phyloP scores from a whole-genome alignment of 2,329 filamentous ascomycete genomes.

The Chrysosphaeria jannelii region DNA sequence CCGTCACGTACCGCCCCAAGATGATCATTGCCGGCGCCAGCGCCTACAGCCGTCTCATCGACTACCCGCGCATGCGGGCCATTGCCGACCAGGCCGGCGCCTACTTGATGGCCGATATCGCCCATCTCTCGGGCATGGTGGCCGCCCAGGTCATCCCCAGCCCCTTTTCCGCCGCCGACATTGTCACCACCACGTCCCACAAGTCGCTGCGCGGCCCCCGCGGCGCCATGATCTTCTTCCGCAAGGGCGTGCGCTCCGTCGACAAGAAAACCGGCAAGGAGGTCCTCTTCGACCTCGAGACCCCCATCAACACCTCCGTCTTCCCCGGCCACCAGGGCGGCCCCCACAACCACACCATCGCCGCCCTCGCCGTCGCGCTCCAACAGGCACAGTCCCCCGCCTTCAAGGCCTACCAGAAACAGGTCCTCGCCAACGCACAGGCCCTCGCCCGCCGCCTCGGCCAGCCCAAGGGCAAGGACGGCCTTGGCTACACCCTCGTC shows the following conservation, averaged over 20 bases:
- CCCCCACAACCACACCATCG: slow-evolving; percentile 97
- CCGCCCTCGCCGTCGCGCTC: slow-evolving; percentile 72
- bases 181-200: slow-evolving; percentile 94
- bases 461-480: slow-evolving; percentile 39
- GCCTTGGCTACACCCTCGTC: slow-evolving; percentile 65
- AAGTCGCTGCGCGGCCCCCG: slow-evolving; percentile 87
- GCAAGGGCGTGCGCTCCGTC: slow-evolving; percentile 60
- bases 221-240: slow-evolving; percentile 96
- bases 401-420: slow-evolving; percentile 77
- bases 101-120: slow-evolving; percentile 88
- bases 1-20: slow-evolving; percentile 76
- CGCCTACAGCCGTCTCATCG: slow-evolving; percentile 84
- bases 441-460: slow-evolving; percentile 43
- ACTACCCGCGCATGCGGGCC: slow-evolving; percentile 75
- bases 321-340: slow-evolving; percentile 97
- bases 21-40: slow-evolving; percentile 84
- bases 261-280: slow-evolving; percentile 69
- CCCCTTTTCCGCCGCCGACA: slow-evolving; percentile 69
- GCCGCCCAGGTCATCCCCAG: slow-evolving; percentile 75
- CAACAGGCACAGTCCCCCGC: slow-evolving; percentile 76
- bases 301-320: slow-evolving; percentile 81
- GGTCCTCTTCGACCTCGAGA: slow-evolving; percentile 68
- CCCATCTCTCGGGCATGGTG: slow-evolving; percentile 83
- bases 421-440: slow-evolving; percentile 74
- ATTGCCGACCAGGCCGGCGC: slow-evolving; percentile 77